phyloP scores from a whole-genome alignment of 768 basidiomycete species.

The Pleurotus cornucopiae region DNA sequence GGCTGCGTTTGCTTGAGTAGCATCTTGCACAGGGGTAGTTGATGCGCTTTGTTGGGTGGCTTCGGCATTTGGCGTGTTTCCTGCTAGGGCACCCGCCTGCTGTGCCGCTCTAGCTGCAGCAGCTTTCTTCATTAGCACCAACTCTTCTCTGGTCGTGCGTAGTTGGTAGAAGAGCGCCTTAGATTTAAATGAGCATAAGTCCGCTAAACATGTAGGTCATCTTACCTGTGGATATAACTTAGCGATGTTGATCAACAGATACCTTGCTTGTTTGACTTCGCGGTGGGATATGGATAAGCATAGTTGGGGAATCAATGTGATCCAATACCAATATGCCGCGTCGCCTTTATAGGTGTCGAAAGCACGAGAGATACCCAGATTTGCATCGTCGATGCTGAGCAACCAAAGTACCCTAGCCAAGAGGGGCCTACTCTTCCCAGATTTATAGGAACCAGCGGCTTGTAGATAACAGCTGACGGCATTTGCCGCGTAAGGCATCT shows the following conservation, averaged over 20 bases:
- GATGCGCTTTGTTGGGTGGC: slow-evolving; percentile 1
- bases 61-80: slow-evolving; percentile 7
- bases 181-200: slow-evolving; percentile 4
- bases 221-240: slow-evolving; percentile 89
- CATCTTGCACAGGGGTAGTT: slow-evolving; percentile 12
- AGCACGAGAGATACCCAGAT: slow-evolving; percentile 66
- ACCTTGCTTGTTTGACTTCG: slow-evolving; percentile 90
- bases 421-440: slow-evolving; percentile 84
- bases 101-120: slow-evolving; percentile 30
- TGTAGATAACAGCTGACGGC: slow-evolving; percentile 98
- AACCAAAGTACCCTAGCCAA: slow-evolving; percentile 95
- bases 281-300: slow-evolving; percentile 85
- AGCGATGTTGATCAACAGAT: slow-evolving; percentile 84
- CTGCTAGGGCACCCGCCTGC: slow-evolving; percentile 14
- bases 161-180: slow-evolving; percentile 95
- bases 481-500: slow-evolving; percentile 74
- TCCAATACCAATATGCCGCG: slow-evolving; percentile 98
- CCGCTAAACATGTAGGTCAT: slow-evolving; percentile 3
- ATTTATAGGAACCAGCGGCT: slow-evolving; percentile 94
- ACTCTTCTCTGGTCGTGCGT: slow-evolving; percentile 79
- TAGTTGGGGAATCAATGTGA: slow-evolving; percentile 93
- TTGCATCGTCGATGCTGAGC: slow-evolving; percentile 83
- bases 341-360: slow-evolving; percentile 97
- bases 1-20: slow-evolving; percentile 4
- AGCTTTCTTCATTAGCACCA: slow-evolving; percentile 36